phyloP scores from a whole-genome alignment of 2,329 filamentous ascomycete genomes.

The Metarhizium brunneum region DNA sequence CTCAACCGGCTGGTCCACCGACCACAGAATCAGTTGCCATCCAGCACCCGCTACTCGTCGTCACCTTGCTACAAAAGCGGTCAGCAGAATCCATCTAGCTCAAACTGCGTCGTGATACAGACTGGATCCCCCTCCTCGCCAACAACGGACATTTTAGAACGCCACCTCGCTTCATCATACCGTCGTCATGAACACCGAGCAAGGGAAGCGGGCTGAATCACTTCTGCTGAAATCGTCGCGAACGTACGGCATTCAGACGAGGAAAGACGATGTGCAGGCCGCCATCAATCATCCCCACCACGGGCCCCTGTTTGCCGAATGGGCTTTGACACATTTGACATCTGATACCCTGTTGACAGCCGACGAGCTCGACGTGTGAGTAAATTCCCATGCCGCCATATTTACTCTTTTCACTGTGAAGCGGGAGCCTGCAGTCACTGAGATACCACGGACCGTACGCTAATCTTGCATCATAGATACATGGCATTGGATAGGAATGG shows the following conservation, averaged over 20 bases:
- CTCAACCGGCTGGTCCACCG: neutral
- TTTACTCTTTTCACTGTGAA: constrained; percentile 6
- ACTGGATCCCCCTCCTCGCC: neutral
- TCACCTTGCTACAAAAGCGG: constrained; percentile 1
- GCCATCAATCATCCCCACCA: constrained; percentile 26
- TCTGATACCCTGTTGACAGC: constrained; percentile 42
- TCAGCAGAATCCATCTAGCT: neutral
- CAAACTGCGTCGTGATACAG: constrained; percentile 1
- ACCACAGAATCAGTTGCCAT: neutral
- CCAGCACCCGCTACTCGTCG: neutral
- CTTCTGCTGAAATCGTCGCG: constrained; percentile 24
- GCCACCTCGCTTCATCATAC: constrained; percentile 24
- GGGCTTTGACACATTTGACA: constrained; percentile 39
- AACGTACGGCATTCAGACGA: constrained; percentile 20
- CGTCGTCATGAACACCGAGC: constrained; percentile 18
- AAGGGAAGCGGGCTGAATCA: constrained; percentile 20
- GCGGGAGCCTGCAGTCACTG: too few relatives aligned
- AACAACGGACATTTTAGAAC: constrained; percentile 3
- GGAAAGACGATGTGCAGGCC: constrained; percentile 27
- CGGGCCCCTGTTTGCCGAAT: constrained; percentile 31
- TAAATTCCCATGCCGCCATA: neutral
- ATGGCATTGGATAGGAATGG: constrained; percentile 38
- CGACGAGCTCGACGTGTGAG: constrained; percentile 46
- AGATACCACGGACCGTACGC: neutral
- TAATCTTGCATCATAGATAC: constrained; percentile 31